Evolutionary conservation across 2,329 filamentous ascomycete species (phyloP).

Genomic region (Xylaria sp.): DNA sequence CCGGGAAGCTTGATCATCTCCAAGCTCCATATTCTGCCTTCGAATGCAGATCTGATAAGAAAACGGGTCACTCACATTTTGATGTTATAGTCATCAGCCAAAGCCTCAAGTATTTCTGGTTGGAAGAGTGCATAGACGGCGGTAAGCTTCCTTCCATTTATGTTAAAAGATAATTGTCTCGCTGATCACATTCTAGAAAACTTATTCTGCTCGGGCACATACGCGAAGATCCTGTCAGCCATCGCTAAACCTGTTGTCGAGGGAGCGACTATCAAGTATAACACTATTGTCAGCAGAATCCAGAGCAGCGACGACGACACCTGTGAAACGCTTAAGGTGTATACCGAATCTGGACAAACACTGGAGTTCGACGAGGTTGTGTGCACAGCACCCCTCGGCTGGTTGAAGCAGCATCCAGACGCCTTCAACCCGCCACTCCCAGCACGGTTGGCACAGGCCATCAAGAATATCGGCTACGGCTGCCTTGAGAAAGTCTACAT

Average conservation of each 20-base stretch:
- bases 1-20: neutral
- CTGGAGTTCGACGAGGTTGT: slow-evolving; percentile 74
- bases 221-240: slow-evolving; percentile 65
- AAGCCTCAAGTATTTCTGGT: slow-evolving; percentile 79
- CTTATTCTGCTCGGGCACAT: slow-evolving; percentile 68
- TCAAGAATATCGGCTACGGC: slow-evolving; percentile 74
- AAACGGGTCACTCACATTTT: slow-evolving; percentile 2
- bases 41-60: neutral
- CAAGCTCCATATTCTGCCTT: neutral
- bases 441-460: slow-evolving; percentile 65
- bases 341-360: slow-evolving; percentile 56
- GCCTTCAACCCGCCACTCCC: slow-evolving; percentile 71
- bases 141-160: slow-evolving; percentile 52
- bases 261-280: slow-evolving; percentile 63
- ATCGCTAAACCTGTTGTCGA: slow-evolving; percentile 67
- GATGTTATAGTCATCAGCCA: slow-evolving; percentile 62
- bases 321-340: slow-evolving; percentile 53
- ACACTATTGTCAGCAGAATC: slow-evolving; percentile 60
- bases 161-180: slow-evolving; percentile 36
- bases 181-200: slow-evolving; percentile 58
- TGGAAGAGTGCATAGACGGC: slow-evolving; percentile 81
- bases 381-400: slow-evolving; percentile 74
- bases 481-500: slow-evolving; percentile 77
- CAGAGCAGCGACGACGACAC: slow-evolving; percentile 45
- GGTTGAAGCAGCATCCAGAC: slow-evolving; percentile 68